phyloP scores from a whole-genome alignment of 2,329 filamentous ascomycete genomes.

The Beauveria pseudobassiana region DNA sequence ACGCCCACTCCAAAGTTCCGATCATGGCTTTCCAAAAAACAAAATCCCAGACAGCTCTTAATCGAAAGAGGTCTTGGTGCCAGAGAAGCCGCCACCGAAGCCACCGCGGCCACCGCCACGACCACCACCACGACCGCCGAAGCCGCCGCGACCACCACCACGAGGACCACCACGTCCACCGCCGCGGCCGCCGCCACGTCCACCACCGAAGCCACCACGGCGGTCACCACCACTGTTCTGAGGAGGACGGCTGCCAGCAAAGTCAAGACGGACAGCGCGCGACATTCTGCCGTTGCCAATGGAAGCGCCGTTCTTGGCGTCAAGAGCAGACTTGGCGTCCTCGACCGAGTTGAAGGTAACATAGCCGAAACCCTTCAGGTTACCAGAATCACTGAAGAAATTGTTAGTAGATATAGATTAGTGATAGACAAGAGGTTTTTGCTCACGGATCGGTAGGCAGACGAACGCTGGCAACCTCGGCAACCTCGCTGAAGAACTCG shows the following conservation, averaged over 20 bases:
- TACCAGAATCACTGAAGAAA: slow-evolving; percentile 58
- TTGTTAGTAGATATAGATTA: slow-evolving; percentile 12
- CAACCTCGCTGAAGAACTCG: slow-evolving; percentile 65
- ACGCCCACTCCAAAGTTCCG: slow-evolving; percentile 37
- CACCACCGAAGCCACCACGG: slow-evolving; percentile 44
- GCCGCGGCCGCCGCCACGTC: slow-evolving; percentile 42
- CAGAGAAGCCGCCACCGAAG: slow-evolving; percentile 44
- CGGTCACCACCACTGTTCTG: slow-evolving; percentile 45
- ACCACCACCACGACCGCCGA: slow-evolving; percentile 41
- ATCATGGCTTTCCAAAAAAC: slow-evolving; percentile 33
- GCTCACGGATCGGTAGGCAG: slow-evolving; percentile 76
- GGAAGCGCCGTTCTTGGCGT: slow-evolving; percentile 59
- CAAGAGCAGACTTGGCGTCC: slow-evolving; percentile 70
- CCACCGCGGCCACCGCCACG: slow-evolving; percentile 46
- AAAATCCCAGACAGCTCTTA: slow-evolving; percentile 26
- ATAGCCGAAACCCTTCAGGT: slow-evolving; percentile 89
- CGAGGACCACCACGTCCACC: slow-evolving; percentile 44
- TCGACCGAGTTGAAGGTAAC: slow-evolving; percentile 76
- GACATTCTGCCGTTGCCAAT: slow-evolving; percentile 59
- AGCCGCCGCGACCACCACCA: slow-evolving; percentile 44
- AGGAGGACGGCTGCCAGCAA: slow-evolving; percentile 58
- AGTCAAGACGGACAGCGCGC: slow-evolving; percentile 78
- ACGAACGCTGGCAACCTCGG: slow-evolving; percentile 68
- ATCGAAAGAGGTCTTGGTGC: slow-evolving; percentile 70
- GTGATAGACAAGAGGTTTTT: not conserved